Evolutionary conservation across 2,329 filamentous ascomycete genomes (phyloP), one percentile per base, ranked within the genome.

Genomic region (Daldinia eschscholtzii): DNA sequence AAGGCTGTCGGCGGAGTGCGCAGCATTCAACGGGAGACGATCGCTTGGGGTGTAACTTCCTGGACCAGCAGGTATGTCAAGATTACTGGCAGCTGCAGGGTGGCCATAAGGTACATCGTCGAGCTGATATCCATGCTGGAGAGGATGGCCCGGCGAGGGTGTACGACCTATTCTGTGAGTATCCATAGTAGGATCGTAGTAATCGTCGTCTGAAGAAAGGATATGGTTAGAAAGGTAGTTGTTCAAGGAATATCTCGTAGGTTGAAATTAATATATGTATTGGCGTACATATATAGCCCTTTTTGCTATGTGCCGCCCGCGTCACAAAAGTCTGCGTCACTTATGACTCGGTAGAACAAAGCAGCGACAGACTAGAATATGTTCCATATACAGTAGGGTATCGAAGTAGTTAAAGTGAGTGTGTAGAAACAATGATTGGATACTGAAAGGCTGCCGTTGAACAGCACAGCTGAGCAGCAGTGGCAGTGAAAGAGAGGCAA

Each of bases 21-120:
- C 95, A 57, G 93, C 93, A 80, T 98, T 94, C 71, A 94, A 86
- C 65, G 92, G 89, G 58, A 98, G 84, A 64, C 91, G 87, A 81
- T 98, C 95, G 76, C 89, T 90, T 0, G 91, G 88, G 20, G 89
- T 90, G 66, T 81, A 84, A 71, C 80, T 80, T 57, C 80, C 79
- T 63, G 87, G 86, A 3, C 87, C 89, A 81, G 88, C 86, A 66
- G 91, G 92, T 78, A 93, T 93, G 73, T 92, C 88, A 57, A 94
- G 83, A 68, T 89, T 89, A 48, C 68, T 73, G 20, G 61, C 59
- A 39, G 66, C 39, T 15, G 74, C 59, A 68, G 84, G 78, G 67
- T 82, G 80, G 60, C 83, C 85, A 78, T 93, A 94, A 7, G 90
- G 89, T 72, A 90, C 88, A 79, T 97, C 92, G 50, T 96, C 91